Conservation (phyloP, 768 basidiomycete genomes). For the Dioszegia crocea region DNA sequence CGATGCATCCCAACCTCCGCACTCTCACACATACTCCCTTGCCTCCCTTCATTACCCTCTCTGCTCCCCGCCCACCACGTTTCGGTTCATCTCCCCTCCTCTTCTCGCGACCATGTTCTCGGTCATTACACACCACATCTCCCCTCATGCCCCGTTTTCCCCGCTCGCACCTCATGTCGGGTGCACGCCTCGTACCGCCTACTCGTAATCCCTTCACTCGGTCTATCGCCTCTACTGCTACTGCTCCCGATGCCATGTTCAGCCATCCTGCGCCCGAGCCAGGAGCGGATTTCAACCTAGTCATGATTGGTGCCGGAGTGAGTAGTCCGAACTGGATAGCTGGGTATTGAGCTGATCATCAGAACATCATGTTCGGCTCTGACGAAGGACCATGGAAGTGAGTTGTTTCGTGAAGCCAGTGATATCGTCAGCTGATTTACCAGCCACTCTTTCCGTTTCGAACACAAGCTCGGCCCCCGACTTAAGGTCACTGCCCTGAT, state of each 20-base stretch:
- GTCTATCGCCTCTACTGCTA: conserved; percentile 42
- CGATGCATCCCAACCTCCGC: conserved; percentile 45
- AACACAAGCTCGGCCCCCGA: conserved; percentile 84
- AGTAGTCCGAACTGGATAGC: conserved; percentile 14
- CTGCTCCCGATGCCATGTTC: conserved; percentile 41
- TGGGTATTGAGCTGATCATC: conserved; percentile 5
- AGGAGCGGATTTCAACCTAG: conserved; percentile 78
- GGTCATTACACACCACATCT: conserved; percentile 20
- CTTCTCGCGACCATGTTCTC: conserved; percentile 15
- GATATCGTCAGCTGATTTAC: conserved; percentile 13
- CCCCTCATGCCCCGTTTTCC: conserved; percentile 29
- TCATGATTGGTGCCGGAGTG: conserved; percentile 84
- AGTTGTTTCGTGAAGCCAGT: conserved; percentile 10
- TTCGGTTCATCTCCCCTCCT: conserved; percentile 2
- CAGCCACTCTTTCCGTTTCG: conserved; percentile 55
- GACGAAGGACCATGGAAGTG: conserved; percentile 51
- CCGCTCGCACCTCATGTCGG: background rate
- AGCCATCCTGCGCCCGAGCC: conserved; percentile 49
- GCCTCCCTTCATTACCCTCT: conserved; percentile 20
- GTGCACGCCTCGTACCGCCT: background rate
- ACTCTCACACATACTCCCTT: conserved; percentile 19
- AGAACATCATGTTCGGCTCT: conserved; percentile 95
- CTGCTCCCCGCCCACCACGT: conserved; percentile 9
- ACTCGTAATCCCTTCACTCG: conserved; percentile 13
- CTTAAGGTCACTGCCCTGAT: conserved; percentile 93